phyloP scores from a whole-genome alignment of 2,329 filamentous ascomycete species.

The Diaporthe amygdali region DNA sequence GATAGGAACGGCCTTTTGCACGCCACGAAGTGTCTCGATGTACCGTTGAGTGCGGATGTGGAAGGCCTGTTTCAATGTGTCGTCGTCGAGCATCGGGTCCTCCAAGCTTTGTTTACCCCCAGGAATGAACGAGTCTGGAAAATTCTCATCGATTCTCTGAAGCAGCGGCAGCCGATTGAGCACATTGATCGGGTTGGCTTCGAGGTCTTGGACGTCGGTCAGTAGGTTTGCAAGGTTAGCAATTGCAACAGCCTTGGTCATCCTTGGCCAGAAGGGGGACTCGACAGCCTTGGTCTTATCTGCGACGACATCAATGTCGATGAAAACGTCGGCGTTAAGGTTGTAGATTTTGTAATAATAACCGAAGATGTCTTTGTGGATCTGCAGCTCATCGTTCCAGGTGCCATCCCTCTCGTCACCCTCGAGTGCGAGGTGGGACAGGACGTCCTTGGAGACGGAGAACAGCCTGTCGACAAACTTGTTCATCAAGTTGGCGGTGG shows the following conservation, averaged over 20 bases:
- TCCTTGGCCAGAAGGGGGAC: slow-evolving; percentile 12
- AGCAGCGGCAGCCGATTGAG: slow-evolving; percentile 35
- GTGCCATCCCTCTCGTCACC: slow-evolving; percentile 15
- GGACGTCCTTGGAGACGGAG: slow-evolving; percentile 7
- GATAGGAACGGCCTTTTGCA: slow-evolving; percentile 21
- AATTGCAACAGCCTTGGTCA: slow-evolving; percentile 21
- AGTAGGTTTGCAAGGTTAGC: slow-evolving; percentile 44
- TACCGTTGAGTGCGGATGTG: slow-evolving; percentile 43
- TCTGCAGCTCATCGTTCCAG: slow-evolving; percentile 18
- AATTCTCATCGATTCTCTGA: slow-evolving; percentile 25
- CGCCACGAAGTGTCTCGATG: slow-evolving; percentile 32
- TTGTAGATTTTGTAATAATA: slow-evolving; percentile 18
- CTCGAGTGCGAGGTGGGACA: slow-evolving; percentile 11
- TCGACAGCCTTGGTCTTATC: slow-evolving; percentile 3
- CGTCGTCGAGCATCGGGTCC: slow-evolving; percentile 26
- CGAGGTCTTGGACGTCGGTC: slow-evolving; percentile 28
- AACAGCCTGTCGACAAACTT: slow-evolving; percentile 24
- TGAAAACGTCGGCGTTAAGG: not conserved
- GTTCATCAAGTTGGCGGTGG: slow-evolving; percentile 25
- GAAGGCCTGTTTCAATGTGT: slow-evolving; percentile 34
- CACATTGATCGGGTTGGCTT: slow-evolving; percentile 28
- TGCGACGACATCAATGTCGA: slow-evolving; percentile 18
- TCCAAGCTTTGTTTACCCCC: slow-evolving; percentile 4
- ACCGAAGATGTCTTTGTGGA: slow-evolving; percentile 18
- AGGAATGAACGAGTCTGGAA: slow-evolving; percentile 19